A percentile compares a stretch with the other conserved stretches of the same genome.
Conservation (phyloP, 2,329 filamentous ascomycete genomes). For the Ascochyta clinopodiicola region DNA sequence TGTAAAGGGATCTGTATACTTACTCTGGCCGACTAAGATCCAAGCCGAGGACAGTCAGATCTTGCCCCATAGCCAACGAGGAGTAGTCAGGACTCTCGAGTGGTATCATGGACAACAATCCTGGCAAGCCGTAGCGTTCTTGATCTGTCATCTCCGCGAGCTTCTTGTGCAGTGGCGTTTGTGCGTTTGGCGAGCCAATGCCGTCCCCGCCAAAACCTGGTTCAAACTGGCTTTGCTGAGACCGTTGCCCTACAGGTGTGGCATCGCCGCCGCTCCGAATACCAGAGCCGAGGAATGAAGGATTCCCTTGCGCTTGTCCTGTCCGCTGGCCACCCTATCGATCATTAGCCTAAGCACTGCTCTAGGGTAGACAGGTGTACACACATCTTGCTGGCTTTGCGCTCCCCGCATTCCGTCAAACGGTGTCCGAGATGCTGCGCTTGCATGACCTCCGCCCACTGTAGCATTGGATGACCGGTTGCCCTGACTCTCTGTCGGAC, state of each 20-base stretch:
- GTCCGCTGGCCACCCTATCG: constrained; percentile 33
- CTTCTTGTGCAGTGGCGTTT: constrained; percentile 49
- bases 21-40: constrained; percentile 69
- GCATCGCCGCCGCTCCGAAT: constrained; percentile 30
- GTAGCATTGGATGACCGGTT: constrained; percentile 41
- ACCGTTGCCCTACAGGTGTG: constrained; percentile 34
- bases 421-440: constrained; percentile 40
- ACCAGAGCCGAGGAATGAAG: constrained; percentile 40
- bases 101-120: constrained; percentile 64
- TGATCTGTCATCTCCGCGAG: constrained; percentile 65
- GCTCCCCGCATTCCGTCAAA: constrained; percentile 42
- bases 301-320: constrained; percentile 36
- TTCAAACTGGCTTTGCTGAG: constrained; percentile 42
- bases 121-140: constrained; percentile 66
- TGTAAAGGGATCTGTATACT: constrained; percentile 25
- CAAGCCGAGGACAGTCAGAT: constrained; percentile 68
- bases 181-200: constrained; percentile 42
- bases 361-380: constrained; percentile 1
- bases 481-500: constrained; percentile 47
- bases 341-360: constrained; percentile 10
- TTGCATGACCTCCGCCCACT: constrained; percentile 39
- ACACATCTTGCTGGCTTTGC: constrained; percentile 46
- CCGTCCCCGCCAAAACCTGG: constrained; percentile 40
- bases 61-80: constrained; percentile 65
- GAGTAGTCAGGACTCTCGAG: constrained; percentile 59